Evolutionary conservation across 768 basidiomycete genomes (phyloP).

Genomic region (Lentinula aciculospora): DNA sequence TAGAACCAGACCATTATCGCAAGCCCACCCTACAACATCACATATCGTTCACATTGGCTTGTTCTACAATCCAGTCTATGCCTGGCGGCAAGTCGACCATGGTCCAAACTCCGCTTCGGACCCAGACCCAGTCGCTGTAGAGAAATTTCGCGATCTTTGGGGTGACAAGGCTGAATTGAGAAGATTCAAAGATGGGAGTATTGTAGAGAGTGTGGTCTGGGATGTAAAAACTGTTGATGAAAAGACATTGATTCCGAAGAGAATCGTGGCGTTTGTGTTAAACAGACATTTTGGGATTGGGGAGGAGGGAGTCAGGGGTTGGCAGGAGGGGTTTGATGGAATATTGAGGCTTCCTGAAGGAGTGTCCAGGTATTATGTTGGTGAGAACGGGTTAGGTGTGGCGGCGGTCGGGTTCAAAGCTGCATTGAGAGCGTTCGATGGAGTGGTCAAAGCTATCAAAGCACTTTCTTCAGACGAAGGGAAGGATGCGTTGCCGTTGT

Average conservation of each 20-base stretch:
- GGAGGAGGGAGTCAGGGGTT: constrained; percentile 43
- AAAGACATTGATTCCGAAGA: constrained; percentile 67
- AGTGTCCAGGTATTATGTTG: constrained; percentile 39
- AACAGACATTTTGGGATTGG: constrained; percentile 68
- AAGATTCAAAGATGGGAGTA: constrained; percentile 93
- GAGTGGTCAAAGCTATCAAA: constrained; percentile 70
- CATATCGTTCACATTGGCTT: constrained; percentile 66
- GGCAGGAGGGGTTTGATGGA: constrained; percentile 55
- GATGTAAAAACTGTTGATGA: constrained; percentile 78
- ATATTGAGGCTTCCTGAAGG: constrained; percentile 54
- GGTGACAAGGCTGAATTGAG: constrained; percentile 88
- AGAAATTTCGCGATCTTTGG: constrained; percentile 82
- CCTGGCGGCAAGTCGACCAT: constrained; percentile 86
- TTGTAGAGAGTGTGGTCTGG: constrained; percentile 96
- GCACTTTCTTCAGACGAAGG: constrained; percentile 47
- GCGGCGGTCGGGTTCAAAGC: constrained; percentile 58
- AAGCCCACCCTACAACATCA: constrained; percentile 47
- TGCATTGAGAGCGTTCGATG: constrained; percentile 75
- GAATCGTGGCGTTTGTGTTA: constrained; percentile 73
- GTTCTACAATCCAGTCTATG: constrained; percentile 63
- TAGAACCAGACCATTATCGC: constrained; percentile 39
- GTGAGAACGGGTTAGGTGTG: constrained; percentile 22
- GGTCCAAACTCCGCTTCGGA: constrained; percentile 72
- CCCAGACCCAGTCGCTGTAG: constrained; percentile 38
- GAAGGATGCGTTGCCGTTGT: constrained; percentile 54